Percentiles rank a stretch among this genome's conserved stretches.
Evolutionary conservation across 2,329 filamentous ascomycete species (phyloP).

Genomic region (Stagonosporopsis rhizophila): DNA sequence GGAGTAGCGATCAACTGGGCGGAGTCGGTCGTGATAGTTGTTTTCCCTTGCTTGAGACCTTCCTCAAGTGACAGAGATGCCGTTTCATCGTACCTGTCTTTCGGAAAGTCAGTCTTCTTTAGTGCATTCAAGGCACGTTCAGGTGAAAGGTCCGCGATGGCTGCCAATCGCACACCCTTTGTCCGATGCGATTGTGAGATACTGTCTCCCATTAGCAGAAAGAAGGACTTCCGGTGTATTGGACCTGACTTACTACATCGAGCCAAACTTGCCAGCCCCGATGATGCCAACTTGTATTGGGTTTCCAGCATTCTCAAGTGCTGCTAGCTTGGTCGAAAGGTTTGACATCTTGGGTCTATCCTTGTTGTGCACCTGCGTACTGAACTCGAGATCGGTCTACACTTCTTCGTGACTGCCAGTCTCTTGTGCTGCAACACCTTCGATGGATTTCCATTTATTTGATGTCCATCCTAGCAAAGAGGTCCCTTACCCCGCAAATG

Average conservation of each 20-base stretch:
- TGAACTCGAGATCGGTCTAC: background rate
- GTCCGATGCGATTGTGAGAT: conserved; percentile 56
- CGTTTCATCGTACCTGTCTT: conserved; percentile 49
- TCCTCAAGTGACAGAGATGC: conserved; percentile 37
- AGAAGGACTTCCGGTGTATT: too few relatives aligned
- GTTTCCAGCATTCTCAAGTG: conserved; percentile 20
- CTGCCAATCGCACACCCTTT: conserved; percentile 53
- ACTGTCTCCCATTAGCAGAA: conserved; percentile 22
- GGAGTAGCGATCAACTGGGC: conserved; percentile 53
- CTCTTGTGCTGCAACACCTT: background rate
- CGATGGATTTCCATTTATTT: background rate
- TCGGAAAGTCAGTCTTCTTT: conserved; percentile 51
- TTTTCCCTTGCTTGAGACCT: conserved; percentile 52
- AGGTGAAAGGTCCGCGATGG: conserved; percentile 54
- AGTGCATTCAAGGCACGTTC: conserved; percentile 53
- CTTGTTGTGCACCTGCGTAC: background rate
- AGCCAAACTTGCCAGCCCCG: conserved; percentile 57
- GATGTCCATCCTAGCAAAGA: background rate
- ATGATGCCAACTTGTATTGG: conserved; percentile 52
- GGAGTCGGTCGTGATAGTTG: conserved; percentile 54
- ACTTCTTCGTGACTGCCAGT: background rate
- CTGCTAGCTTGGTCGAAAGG: conserved; percentile 26
- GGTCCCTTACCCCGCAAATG: conserved; percentile 16
- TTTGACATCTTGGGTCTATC: conserved; percentile 17
- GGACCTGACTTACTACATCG: conserved; percentile 49